A percentile compares a stretch with the other conserved stretches of the same genome.
phyloP scores from a whole-genome alignment of 2,329 filamentous ascomycete genomes.

The Pseudocercospora musae region DNA sequence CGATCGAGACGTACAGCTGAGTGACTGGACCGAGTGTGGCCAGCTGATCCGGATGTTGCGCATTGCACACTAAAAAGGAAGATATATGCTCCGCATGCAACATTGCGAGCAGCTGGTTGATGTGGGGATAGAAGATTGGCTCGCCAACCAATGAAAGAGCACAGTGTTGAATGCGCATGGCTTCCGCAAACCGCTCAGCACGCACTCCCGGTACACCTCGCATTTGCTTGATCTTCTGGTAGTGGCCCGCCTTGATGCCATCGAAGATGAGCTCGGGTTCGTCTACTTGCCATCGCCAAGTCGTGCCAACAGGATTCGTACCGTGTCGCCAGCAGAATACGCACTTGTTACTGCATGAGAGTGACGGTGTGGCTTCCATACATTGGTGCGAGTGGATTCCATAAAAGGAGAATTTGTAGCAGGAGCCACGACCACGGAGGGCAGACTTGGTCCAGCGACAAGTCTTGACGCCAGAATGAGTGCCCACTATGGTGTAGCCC shows the following conservation, averaged over 20 bases:
- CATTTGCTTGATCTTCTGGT: slow-evolving; percentile 97
- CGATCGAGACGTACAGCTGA: slow-evolving; percentile 93
- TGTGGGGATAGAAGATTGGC: slow-evolving; percentile 97
- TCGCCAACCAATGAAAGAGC: slow-evolving; percentile 90
- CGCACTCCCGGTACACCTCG: slow-evolving; percentile 89
- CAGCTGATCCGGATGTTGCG: slow-evolving; percentile 90
- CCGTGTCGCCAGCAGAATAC: slow-evolving; percentile 99
- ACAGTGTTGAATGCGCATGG: slow-evolving; percentile 89
- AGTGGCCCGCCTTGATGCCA: slow-evolving; percentile 87
- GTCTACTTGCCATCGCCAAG: slow-evolving; percentile 94
- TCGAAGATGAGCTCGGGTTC: slow-evolving; percentile 84
- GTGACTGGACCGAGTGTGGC: slow-evolving; percentile 80
- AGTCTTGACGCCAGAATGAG: slow-evolving; percentile 94
- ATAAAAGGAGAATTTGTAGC: slow-evolving; percentile 98
- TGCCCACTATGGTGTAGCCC: slow-evolving; percentile 91
- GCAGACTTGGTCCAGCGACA: slow-evolving; percentile 99
- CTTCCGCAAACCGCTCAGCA: slow-evolving; percentile 87
- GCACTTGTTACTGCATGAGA: slow-evolving; percentile 97
- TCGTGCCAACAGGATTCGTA: slow-evolving; percentile 94
- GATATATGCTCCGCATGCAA: slow-evolving; percentile 84
- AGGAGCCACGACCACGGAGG: slow-evolving; percentile 85
- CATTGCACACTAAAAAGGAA: slow-evolving; percentile 89
- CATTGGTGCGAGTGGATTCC: slow-evolving; percentile 94
- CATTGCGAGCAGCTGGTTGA: slow-evolving; percentile 84
- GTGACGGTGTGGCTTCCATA: slow-evolving; percentile 95